These are phyloP conservation scores for Chrysanthemum lavandulifolium DNA, from an alignment of 129 eudicot genomes.

Conservation along the genomic window DNA sequence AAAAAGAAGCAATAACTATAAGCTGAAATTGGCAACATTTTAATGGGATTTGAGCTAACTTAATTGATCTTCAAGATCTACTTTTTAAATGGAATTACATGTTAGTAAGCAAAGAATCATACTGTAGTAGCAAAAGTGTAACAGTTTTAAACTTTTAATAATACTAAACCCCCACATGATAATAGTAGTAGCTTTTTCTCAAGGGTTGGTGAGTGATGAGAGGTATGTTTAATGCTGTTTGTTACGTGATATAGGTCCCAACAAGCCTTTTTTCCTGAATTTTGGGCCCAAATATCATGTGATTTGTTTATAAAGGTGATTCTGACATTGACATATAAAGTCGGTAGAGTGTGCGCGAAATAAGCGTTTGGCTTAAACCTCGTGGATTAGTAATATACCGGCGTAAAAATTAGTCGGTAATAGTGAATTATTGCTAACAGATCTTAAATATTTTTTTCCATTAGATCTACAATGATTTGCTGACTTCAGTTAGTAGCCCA, in stretches of 20 bases:
- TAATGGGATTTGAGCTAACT: slow-evolving; percentile 18
- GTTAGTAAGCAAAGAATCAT: slow-evolving; percentile 29
- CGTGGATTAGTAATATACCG: too few species aligned
- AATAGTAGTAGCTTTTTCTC: neutral
- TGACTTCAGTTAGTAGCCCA: slow-evolving; percentile 13
- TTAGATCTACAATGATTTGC: slow-evolving; percentile 46
- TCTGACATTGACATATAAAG: slow-evolving; percentile 26
- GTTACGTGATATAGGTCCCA: slow-evolving; percentile 37
- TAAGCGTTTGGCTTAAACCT: too few species aligned
- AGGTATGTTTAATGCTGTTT: slow-evolving; percentile 21
- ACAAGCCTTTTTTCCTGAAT: slow-evolving; percentile 32
- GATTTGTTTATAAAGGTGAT: slow-evolving; percentile 40
- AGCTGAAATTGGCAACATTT: slow-evolving; percentile 5
- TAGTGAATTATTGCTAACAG: slow-evolving; percentile 40
- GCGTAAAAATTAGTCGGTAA: slow-evolving; percentile 5
- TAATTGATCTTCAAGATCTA: slow-evolving; percentile 26
- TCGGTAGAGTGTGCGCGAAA: too few species aligned
- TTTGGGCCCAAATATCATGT: slow-evolving; percentile 59
- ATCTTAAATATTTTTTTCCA: slow-evolving; percentile 35
- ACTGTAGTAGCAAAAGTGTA: neutral
- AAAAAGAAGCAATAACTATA: neutral
- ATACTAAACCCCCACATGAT: neutral
- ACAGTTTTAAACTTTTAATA: neutral
- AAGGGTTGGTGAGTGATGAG: slow-evolving; percentile 42
- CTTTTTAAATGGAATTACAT: neutral